Evolutionary conservation across 2,329 filamentous ascomycete genomes (phyloP), one percentile per base, ranked within the genome.

Genomic region (Xylariaceae sp.): DNA sequence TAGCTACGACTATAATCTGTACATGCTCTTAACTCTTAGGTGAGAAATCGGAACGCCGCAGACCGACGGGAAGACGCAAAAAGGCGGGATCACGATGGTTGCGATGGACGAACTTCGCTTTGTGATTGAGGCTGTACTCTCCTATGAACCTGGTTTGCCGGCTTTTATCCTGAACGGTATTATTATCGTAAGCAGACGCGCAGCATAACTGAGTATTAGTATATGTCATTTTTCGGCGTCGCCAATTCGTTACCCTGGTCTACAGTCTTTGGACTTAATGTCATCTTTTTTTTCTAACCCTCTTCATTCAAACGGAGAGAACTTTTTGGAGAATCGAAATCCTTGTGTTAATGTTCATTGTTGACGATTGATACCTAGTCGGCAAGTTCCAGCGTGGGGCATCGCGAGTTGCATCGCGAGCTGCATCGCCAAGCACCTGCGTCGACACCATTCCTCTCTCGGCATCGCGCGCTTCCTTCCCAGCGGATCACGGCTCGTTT

Each of bases 141-240:
- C 51, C 50, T 6, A n/a, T 15, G 11, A 11, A 30, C 23, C 23
- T 30, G 23, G 23, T 30, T 30, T 30, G 23, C 4, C 23, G 4
- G 23, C 23, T 30, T 30, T 30, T 30, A 30, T 30, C 23, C 23
- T 30, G 23, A 30, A 30, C 23, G 23, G 23, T 30, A 30, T 30
- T 30, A 5, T 30, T 5, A 30, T 30, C 48, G 57, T 64, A 64
- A 64, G 62, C 62, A 58, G 51, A 49, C 17, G 4, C 9, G 47
- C 8, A 9, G 17, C 3, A 18, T 23, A 9, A 30, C 51, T 58
- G 9, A 47, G 47, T 58, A 57, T 54, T 57, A 60, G 60, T 58
- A 64, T 64, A 64, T 47, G 34, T 50, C 34, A 39, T 51, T 58
- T 51, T 61, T 58, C 62, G 62, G 62, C 62, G 62, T 62, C 55